A percentile compares a stretch with the other conserved stretches of the same genome.
phyloP scores from a whole-genome alignment of 805 yeast species.

The Ogataea paraovalis region DNA sequence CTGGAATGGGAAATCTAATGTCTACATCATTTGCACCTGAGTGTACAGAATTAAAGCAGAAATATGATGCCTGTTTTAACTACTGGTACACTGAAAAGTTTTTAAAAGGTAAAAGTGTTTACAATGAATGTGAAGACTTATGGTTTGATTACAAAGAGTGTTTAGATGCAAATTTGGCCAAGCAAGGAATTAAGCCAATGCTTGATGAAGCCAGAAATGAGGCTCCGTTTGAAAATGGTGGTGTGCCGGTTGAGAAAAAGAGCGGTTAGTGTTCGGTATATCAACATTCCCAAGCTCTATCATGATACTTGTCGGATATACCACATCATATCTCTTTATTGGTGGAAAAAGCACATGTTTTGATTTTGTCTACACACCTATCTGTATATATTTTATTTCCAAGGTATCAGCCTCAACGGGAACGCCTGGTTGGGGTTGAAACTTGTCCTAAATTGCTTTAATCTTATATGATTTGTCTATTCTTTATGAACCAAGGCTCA shows the following conservation, averaged over 20 bases:
- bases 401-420: background rate
- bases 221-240: conserved; percentile 80
- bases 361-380: too few relatives aligned
- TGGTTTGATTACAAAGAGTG: conserved; percentile 91
- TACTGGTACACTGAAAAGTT: conserved; percentile 92
- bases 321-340: too few relatives aligned
- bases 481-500: background rate
- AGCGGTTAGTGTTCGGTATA: conserved; percentile 1
- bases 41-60: conserved; percentile 80
- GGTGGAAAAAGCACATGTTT: too few relatives aligned
- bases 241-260: conserved; percentile 31
- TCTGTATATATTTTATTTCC: background rate
- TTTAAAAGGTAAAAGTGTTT: conserved; percentile 52
- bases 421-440: background rate
- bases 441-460: background rate
- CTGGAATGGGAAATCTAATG: conserved; percentile 60
- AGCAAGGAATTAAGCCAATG: conserved; percentile 76
- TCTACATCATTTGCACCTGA: conserved; percentile 95
- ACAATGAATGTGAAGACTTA: conserved; percentile 86
- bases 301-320: too few relatives aligned
- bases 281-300: too few relatives aligned
- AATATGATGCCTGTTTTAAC: conserved; percentile 91
- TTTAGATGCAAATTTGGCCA: conserved; percentile 64
- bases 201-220: conserved; percentile 86
- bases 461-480: conserved; percentile 2